Base-by-base conservation (phyloP, 1,284 basidiomycete species). In the Ustilago sp. region DNA sequence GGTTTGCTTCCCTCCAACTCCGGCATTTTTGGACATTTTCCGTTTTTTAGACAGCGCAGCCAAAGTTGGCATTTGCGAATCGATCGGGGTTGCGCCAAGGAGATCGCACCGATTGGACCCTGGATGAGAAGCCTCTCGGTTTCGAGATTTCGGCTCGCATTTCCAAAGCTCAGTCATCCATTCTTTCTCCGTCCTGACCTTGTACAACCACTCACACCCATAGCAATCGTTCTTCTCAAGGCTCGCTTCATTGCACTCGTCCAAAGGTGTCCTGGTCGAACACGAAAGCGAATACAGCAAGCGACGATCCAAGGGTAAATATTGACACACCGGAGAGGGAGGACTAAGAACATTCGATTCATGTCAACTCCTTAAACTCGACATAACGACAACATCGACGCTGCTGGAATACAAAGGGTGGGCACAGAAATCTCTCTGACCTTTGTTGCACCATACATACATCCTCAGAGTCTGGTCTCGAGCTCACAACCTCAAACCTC, bases 401-500 rank as follows among this genome's bases (percentile, higher is more conserved):
- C 8, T 32, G 19, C 45, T 38, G 39, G 6, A 60, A 50, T 23
- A 17, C n/a, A 59, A 56, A 72, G 64, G 70, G 70, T 67, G 70
- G 67, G 70, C 70, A 72, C 32, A 56, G 45, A 28, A 28, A 58
- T 39, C 43, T 32, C 31, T n/a, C 55, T 60, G 58, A 47, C 54
- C 57, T 23, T 15, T 13, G 43, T 53, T 17, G 23, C 32, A 36
- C 19, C 55, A 32, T 56, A 11, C 53, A 35, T 45, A 28, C 47
- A 17, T 52, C 53, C 31, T 32, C n/a, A 58, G 19, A 53, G 55
- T 35, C 59, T 58, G 60, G 32, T 51, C 36, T 65, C 61, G 51
- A 56, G 64, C 73, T 75, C 68, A 75, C 73, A 63, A 63, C 68
- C 31, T 5, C 13, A 12, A 38, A 15, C 54, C n/a, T 55, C 53